These are phyloP conservation scores for Linnemannia schmuckeri DNA, from an alignment of 192 early-diverging fungal species.

Conservation along the genomic window DNA sequence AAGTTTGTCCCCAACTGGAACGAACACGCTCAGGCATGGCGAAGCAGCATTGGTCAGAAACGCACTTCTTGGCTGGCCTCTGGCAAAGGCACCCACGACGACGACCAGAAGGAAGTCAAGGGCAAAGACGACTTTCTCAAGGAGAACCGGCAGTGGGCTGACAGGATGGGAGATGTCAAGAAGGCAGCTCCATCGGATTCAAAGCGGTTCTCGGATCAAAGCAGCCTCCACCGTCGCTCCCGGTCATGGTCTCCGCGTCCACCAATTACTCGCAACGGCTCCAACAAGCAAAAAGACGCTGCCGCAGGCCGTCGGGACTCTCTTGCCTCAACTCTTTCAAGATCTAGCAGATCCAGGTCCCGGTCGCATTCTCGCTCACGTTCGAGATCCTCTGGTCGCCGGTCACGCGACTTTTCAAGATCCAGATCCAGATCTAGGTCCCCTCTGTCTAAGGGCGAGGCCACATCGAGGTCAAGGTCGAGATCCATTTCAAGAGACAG, in stretches of 20 bases:
- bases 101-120: background rate
- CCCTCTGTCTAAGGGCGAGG: background rate
- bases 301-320: conserved; percentile 21
- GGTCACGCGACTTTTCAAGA: background rate
- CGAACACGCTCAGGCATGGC: conserved; percentile 36
- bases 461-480: conserved; percentile 20
- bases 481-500: background rate
- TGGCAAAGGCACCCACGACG: conserved; percentile 10
- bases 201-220: conserved; percentile 36
- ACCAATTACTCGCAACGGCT: background rate
- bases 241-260: conserved; percentile 40
- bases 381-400: conserved; percentile 9
- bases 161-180: background rate
- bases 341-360: conserved; percentile 22
- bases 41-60: conserved; percentile 46
- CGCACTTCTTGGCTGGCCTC: conserved; percentile 43
- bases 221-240: conserved; percentile 34
- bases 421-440: conserved; percentile 38
- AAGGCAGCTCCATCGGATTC: background rate
- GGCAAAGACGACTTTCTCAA: conserved; percentile 11
- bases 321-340: conserved; percentile 25
- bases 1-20: conserved; percentile 54
- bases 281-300: background rate
- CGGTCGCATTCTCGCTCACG: conserved; percentile 22
- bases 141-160: conserved; percentile 3